Evolutionary conservation across 352 stramenopile species (phyloP).

Genomic region (Phytophthora rubi): DNA sequence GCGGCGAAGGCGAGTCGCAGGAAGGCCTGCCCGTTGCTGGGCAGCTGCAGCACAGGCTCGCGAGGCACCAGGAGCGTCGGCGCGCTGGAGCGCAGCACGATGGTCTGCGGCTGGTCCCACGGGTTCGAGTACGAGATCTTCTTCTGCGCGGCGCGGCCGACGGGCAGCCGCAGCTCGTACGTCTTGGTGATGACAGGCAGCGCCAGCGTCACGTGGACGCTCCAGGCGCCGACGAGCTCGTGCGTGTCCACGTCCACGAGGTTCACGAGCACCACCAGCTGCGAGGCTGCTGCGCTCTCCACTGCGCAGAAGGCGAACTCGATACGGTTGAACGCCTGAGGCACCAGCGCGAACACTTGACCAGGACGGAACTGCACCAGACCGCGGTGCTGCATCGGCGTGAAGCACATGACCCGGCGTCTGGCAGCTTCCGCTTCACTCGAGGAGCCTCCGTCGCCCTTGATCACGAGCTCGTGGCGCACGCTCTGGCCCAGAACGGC

Average conservation of each 20-base stretch:
- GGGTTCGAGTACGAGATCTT: constrained; percentile 95
- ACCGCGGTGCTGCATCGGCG: constrained; percentile 41
- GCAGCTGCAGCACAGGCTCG: constrained; percentile 63
- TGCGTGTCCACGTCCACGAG: constrained; percentile 91
- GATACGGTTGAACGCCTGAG: constrained; percentile 92
- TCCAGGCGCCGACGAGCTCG: constrained; percentile 92
- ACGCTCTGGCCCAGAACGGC: constrained; percentile 85
- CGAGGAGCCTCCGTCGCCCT: constrained; percentile 64
- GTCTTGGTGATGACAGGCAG: constrained; percentile 91
- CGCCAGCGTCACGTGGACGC: constrained; percentile 76
- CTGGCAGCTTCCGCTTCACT: constrained; percentile 28
- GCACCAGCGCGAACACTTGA: constrained; percentile 87
- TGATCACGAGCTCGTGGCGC: constrained; percentile 90
- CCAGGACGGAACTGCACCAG: constrained; percentile 79
- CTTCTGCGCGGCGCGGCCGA: constrained; percentile 75
- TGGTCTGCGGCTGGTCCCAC: constrained; percentile 86
- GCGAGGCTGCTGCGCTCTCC: constrained; percentile 27
- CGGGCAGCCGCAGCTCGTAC: constrained; percentile 87
- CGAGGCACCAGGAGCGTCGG: constrained; percentile 73
- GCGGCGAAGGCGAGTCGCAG: constrained; percentile 58
- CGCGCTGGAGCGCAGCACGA: constrained; percentile 88
- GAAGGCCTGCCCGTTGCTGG: constrained; percentile 58
- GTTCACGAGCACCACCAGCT: constrained; percentile 68
- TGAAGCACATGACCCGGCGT: constrained; percentile 60
- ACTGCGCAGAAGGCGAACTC: constrained; percentile 81